phyloP scores from a whole-genome alignment of 306 rosid species.

The Parietaria judaica region DNA sequence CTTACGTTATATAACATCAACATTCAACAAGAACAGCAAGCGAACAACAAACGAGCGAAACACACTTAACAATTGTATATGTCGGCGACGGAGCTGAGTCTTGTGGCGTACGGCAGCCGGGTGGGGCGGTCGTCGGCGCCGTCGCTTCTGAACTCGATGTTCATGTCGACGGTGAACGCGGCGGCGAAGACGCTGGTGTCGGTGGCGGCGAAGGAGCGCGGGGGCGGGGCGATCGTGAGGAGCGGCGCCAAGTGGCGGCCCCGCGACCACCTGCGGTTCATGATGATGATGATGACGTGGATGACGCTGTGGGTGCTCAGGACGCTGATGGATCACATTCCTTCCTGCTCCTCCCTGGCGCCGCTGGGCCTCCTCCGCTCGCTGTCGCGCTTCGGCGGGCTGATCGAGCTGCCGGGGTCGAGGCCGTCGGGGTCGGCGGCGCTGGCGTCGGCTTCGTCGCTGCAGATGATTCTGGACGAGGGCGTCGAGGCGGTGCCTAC shows the following conservation, averaged over 20 bases:
- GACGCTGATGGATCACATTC: conserved; percentile 29
- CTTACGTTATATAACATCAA: not conserved
- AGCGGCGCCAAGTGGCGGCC: conserved; percentile 18
- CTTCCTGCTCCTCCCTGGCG: conserved; percentile 6
- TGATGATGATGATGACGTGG: conserved; percentile 29
- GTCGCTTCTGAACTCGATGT: conserved; percentile 20
- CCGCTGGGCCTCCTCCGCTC: conserved; percentile 11
- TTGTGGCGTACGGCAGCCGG: conserved; percentile 1
- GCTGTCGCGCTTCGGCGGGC: conserved; percentile 8
- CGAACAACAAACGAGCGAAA: not conserved
- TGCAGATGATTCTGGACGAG: conserved; percentile 27
- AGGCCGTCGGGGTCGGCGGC: not conserved
- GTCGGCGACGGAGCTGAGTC: conserved; percentile 5
- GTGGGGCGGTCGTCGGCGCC: not conserved
- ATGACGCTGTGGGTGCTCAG: conserved; percentile 31
- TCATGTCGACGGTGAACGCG: conserved; percentile 30
- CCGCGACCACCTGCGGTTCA: conserved; percentile 27
- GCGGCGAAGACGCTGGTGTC: conserved; percentile 37
- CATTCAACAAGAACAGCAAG: not conserved
- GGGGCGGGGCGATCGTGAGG: not conserved
- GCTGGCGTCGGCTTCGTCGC: conserved; percentile 9
- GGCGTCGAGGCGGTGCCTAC: conserved; percentile 19
- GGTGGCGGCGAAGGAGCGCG: conserved; percentile 19
- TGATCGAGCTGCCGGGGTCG: conserved; percentile 3
- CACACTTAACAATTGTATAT: not conserved